Base-by-base conservation (phyloP, 495 filamentous ascomycete species). In the Xylaria flabelliformis region DNA sequence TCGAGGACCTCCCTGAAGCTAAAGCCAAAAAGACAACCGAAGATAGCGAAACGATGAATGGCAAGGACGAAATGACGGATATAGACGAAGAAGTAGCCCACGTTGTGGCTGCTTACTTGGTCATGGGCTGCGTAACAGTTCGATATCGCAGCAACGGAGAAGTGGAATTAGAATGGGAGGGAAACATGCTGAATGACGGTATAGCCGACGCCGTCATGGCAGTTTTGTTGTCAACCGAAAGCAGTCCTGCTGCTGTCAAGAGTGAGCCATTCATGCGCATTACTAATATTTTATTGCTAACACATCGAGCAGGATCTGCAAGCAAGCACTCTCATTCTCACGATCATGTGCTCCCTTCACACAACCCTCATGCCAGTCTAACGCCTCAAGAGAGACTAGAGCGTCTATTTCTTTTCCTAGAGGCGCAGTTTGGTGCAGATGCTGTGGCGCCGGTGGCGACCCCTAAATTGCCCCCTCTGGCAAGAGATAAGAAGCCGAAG, bases 181-280 rank as follows among this genome's bases (percentile, higher is more conserved):
- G 95, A 39, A 99, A 97, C 77, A 92, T 97, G 88, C 89, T 97
- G 74, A 99, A 98, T 76, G 96, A 99, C 74, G 93, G 95, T 41
- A 96, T 99, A 74, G 96, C 97, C 8, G 96, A 99, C 82, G 93
- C 96, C 13, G 92, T 97, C 19, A 91, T 98, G 84, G 96, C 93
- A 6, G 93, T 97, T 4, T 86, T 99, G 12, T 88, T 97, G 71
- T 92, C 90, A 0, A 90, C 97, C 17, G 97, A 99, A 82, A 95
- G 91, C 80, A 95, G 91, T 63, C 97, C 97, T 17, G 96, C 97
- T 24, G 96, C 96, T 17, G 95, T 99, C 44, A 97, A 94, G 78
- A 92, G 94, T 97, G 86, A 79, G 91, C 78, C 32, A 32, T 32
- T 13, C 9, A 51, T 69, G 19, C 0, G 48, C 58, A 19, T 26